phyloP scores from a whole-genome alignment of 495 filamentous ascomycete genomes.

The Glonium stellatum region DNA sequence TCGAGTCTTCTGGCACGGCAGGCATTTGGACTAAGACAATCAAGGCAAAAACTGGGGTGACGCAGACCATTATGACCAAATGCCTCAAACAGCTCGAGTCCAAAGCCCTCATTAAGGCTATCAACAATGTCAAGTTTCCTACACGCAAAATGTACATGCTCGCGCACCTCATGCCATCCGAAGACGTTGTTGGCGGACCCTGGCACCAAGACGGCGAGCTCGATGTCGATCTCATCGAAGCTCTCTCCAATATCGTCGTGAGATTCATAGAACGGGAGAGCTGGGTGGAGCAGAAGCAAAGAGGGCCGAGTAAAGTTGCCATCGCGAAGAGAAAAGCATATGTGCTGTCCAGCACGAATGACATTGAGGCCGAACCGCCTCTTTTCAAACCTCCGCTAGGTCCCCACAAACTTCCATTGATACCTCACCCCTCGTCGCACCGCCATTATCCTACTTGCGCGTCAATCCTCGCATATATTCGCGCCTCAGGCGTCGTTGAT shows the following conservation, averaged over 20 bases:
- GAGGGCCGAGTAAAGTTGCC: slow-evolving; percentile 36
- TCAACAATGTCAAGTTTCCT: slow-evolving; percentile 55
- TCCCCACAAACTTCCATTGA: slow-evolving; percentile 13
- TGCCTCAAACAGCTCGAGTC: slow-evolving; percentile 69
- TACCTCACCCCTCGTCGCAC: slow-evolving; percentile 65
- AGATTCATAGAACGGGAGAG: slow-evolving; percentile 62
- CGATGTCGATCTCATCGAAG: slow-evolving; percentile 77
- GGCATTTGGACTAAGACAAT: slow-evolving; percentile 86
- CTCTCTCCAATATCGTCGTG: slow-evolving; percentile 59
- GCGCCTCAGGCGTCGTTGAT: slow-evolving; percentile 52
- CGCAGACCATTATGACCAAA: slow-evolving; percentile 67
- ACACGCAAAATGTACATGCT: slow-evolving; percentile 62
- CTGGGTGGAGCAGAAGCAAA: slow-evolving; percentile 39
- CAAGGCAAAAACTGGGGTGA: slow-evolving; percentile 64
- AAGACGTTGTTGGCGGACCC: slow-evolving; percentile 82
- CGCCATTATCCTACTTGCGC: slow-evolving; percentile 67
- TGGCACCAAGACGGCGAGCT: slow-evolving; percentile 88
- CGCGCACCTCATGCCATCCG: slow-evolving; percentile 62
- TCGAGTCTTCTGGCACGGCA: slow-evolving; percentile 71
- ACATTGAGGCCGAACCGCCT: slow-evolving; percentile 15
- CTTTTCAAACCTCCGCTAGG: slow-evolving; percentile 9
- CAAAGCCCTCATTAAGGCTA: slow-evolving; percentile 79
- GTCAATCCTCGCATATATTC: slow-evolving; percentile 65
- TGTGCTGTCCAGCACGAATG: background rate
- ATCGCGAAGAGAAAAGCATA: slow-evolving; percentile 18